These are phyloP conservation scores for Chalara sp. DNA, from an alignment of 2,329 filamentous ascomycete genomes.

Conservation along the genomic window DNA sequence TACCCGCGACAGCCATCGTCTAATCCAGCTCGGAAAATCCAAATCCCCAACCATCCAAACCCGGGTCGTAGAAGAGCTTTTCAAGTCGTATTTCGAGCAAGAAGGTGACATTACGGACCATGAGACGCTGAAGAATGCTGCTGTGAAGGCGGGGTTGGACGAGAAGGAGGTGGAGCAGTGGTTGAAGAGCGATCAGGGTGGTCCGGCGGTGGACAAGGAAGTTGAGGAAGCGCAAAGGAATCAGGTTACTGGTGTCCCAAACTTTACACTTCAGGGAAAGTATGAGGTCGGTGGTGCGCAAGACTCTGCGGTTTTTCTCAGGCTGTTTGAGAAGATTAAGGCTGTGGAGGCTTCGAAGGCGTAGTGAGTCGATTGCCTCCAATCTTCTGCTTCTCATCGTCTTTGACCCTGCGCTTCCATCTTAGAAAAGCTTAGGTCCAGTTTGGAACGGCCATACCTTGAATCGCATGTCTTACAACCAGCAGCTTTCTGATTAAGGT, in stretches of 20 bases:
- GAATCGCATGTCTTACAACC: no score
- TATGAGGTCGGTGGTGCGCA: conserved; percentile 67
- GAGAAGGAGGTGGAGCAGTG: conserved; percentile 44
- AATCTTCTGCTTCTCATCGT: not conserved
- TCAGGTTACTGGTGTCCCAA: conserved; percentile 61
- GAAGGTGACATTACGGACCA: conserved; percentile 56
- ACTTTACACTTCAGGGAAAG: conserved; percentile 64
- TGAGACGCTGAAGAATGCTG: conserved; percentile 45
- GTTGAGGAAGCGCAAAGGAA: conserved; percentile 33
- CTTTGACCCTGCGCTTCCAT: not conserved
- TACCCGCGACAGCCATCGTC: conserved; percentile 71
- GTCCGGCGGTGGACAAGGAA: conserved; percentile 31
- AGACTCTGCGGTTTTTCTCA: conserved; percentile 59
- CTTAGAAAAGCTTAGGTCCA: not conserved
- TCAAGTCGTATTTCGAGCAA: conserved; percentile 59
- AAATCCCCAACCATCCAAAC: conserved; percentile 47
- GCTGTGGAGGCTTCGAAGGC: conserved; percentile 16
- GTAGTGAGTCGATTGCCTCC: conserved; percentile 1
- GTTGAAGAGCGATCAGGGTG: conserved; percentile 47
- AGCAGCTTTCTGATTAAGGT: no score
- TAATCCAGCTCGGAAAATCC: conserved; percentile 62
- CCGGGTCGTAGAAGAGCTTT: conserved; percentile 54
- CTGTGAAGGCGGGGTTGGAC: conserved; percentile 46
- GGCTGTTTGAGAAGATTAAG: conserved; percentile 53
- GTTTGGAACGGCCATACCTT: not conserved